Base-by-base conservation (phyloP, 306 rosid genomes). In the Corylus heterophylla region DNA sequence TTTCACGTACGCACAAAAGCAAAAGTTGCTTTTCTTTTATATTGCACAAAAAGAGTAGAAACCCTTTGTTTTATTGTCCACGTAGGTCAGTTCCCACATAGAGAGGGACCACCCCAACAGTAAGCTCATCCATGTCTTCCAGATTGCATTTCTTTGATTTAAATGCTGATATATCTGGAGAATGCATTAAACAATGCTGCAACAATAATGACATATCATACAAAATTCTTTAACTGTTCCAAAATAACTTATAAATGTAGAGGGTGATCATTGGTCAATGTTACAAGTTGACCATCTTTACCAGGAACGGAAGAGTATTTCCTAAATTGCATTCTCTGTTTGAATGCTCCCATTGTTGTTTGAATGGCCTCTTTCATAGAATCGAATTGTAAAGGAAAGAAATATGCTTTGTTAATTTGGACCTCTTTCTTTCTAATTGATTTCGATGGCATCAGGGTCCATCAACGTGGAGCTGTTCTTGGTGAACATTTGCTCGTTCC, bases 241-340 rank as follows among this genome's bases (percentile, higher is more conserved):
- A 5, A 39, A 14, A 16, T 25, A 12, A 5, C 25, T 22, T 61
- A 27, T 16, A 35, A 66, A 8, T 18, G 16, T 17, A 8, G 71
- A 35, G 12, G 9, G 12, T 66, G 25, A 20, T 22, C 25, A 22
- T 22, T 22, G 25, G 0, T 66, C 48, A 37, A 17, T 48, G 16
- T 45, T 12, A 4, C 10, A 62, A 25, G 31, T 48, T 25, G 9
- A 17, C 9, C 8, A 5, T 61, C 37, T 75, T 75, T 61, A 1
- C n/a, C 8, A 54, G 67, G 4, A 59, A 31, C 42, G 48, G 10
- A 50, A 8, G 14, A 66, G 1, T 44, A 18, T 62, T 4, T 78
- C 42, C 74, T 83, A 89, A 58, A 86, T 25, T 48, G 85, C 64
- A 59, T 87, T 87, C 54, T 92, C 82, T 50, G 79, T 63, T 54